Base-by-base conservation (phyloP, 345 rosid species). In the Eucalyptus sideroxylon region DNA sequence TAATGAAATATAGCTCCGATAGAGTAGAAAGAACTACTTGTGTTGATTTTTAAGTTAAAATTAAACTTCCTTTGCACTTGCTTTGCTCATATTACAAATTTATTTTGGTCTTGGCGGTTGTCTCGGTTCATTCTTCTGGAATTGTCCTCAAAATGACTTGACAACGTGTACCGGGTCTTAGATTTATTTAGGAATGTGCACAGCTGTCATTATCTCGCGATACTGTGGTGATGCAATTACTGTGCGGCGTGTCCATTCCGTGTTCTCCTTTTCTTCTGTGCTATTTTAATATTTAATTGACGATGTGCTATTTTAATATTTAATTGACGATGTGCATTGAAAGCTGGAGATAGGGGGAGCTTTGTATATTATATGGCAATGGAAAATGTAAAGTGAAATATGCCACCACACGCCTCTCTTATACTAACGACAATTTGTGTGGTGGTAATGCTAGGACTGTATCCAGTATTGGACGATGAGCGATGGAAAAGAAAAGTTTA, bases 401-500 rank as follows among this genome's bases (percentile, higher is more conserved):
- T 90, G 93, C 87, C 95, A 92, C 92, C 94, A 94, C 87, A 19
- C 86, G 90, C 60, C 69, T 65, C 24, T 72, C 69, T 89, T 89
- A 42, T 87, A 55, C 88, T 88, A 90, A 87, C 49, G 72, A 53
- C 90, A 88, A 42, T 24, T 30, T 72, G 34, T 47, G 88, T 86
- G 88, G 85, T 62, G 62, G 50, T 27, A 17, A 86, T 89, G 88
- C 69, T 42, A 50, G 85, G 85, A 86, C 67, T 89, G 90, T 89
- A 51, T 19, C 65, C 65, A 30, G 86, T 45, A 86, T n/a, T 50
- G 34, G 83, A 42, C 42, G 24, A 30, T 40, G 56, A 69, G 55
- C 14, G 55, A 30, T 42, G 37, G 21, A 21, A 49, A 72, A 88
- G 37, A 45, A 47, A 88, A 67, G 89, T 3, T 45, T 62, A 3